Percentiles rank a stretch among this genome's conserved stretches.
Conservation (phyloP, 2,329 filamentous ascomycete genomes). For the Apiospora sp. region DNA sequence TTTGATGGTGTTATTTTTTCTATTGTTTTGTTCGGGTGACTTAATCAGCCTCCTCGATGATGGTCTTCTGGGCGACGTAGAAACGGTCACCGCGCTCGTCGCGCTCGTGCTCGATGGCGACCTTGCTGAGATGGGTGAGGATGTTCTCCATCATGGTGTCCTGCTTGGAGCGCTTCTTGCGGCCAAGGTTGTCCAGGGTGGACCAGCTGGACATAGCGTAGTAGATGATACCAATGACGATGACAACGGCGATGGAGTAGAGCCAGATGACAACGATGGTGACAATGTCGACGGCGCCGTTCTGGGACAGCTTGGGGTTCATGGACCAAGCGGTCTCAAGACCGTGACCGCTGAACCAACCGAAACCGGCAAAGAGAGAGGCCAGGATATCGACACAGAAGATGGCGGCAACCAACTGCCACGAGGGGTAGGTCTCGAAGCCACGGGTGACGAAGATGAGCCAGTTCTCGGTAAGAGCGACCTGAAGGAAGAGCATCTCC, state of each 20-base stretch:
- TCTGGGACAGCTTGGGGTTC: constrained; percentile 42
- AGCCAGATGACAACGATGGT: constrained; percentile 60
- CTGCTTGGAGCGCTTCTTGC: constrained; percentile 56
- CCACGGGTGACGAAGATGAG: constrained; percentile 80
- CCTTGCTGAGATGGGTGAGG: constrained; percentile 58
- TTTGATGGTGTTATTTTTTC: neutral
- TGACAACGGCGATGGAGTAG: constrained; percentile 60
- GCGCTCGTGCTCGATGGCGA: constrained; percentile 57
- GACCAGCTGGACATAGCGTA: constrained; percentile 50
- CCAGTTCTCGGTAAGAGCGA: constrained; percentile 79
- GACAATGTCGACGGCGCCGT: constrained; percentile 65
- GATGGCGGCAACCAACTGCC: constrained; percentile 74
- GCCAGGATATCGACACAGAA: constrained; percentile 72
- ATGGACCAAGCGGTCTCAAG: constrained; percentile 50
- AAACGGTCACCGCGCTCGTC: constrained; percentile 51
- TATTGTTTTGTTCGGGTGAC: neutral
- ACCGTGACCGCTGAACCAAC: constrained; percentile 66
- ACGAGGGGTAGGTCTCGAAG: constrained; percentile 73
- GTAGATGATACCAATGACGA: constrained; percentile 61
- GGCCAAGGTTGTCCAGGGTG: constrained; percentile 53
- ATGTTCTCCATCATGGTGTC: constrained; percentile 63
- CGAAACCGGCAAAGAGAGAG: constrained; percentile 75
- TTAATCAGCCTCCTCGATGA: constrained; percentile 39
- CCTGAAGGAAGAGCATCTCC: constrained; percentile 77
- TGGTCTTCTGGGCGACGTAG: constrained; percentile 39